Conservation (phyloP, 371 early-diverging fungal species). For the Massospora cicadina region DNA sequence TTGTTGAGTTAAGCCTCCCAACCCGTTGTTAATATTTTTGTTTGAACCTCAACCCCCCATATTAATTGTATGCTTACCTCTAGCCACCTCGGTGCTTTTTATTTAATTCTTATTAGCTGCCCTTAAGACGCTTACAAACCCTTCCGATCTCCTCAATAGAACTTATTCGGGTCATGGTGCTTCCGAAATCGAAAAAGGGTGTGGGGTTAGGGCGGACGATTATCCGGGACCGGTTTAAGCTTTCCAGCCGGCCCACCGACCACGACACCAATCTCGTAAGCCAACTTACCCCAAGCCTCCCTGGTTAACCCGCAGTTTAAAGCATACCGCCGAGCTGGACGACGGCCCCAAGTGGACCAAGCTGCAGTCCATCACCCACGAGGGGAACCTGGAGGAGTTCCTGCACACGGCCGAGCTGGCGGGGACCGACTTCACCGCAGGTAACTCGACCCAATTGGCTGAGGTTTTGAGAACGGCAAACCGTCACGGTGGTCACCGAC, state of each 20-base stretch:
- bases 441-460: conserved; percentile 19
- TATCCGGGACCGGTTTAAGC: conserved; percentile 78
- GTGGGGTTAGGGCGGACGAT: conserved; percentile 75
- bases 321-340: conserved; percentile 78
- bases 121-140: no score
- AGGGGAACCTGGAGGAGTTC: conserved; percentile 91
- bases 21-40: no score
- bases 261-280: conserved; percentile 43
- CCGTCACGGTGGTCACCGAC: conserved; percentile 66
- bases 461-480: conserved; percentile 40
- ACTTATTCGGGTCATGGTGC: no score
- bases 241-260: conserved; percentile 47
- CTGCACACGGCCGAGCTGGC: conserved; percentile 86
- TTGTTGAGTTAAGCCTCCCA: no score
- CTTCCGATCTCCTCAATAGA: no score
- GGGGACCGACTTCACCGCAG: conserved; percentile 90
- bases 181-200: conserved; percentile 30
- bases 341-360: conserved; percentile 70
- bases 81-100: no score
- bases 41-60: no score
- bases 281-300: not conserved
- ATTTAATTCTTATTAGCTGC: no score
- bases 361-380: conserved; percentile 89
- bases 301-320: not conserved
- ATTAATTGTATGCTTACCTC: no score